These are phyloP conservation scores for Jacaranda mimosifolia DNA, from an alignment of 257 asterid genomes.

Conservation along the genomic window DNA sequence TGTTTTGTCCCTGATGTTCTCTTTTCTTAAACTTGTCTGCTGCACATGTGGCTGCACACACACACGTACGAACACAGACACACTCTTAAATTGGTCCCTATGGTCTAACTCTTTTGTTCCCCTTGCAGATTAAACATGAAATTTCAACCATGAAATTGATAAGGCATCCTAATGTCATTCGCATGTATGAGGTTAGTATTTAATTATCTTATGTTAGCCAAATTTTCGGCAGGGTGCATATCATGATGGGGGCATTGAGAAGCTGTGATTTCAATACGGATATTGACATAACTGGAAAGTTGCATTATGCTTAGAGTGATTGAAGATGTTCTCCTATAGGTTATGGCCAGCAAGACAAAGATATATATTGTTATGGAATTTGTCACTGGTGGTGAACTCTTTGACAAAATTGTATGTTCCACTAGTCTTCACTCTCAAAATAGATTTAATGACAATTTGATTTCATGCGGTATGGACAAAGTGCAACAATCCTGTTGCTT, in stretches of 20 bases:
- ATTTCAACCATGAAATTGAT: constrained; percentile 93
- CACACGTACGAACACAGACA: too few species aligned
- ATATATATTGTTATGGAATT: constrained; percentile 92
- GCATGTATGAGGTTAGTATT: constrained; percentile 82
- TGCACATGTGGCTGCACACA: neutral
- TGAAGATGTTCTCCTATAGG: constrained; percentile 58
- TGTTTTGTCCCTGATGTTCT: neutral
- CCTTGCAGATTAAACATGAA: constrained; percentile 89
- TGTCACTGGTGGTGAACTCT: constrained; percentile 97
- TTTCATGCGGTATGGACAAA: constrained; percentile 3
- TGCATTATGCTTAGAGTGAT: constrained; percentile 26
- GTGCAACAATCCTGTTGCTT: constrained; percentile 23
- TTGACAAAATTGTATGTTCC: constrained; percentile 81
- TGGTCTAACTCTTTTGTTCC: neutral
- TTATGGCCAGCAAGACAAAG: constrained; percentile 98
- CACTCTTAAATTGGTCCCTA: neutral
- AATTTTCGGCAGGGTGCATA: neutral
- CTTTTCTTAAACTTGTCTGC: neutral
- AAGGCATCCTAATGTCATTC: constrained; percentile 92
- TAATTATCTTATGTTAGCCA: neutral
- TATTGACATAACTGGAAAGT: constrained; percentile 19
- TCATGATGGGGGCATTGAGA: neutral
- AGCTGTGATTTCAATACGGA: constrained; percentile 13
- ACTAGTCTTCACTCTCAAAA: neutral
- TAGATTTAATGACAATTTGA: constrained; percentile 20